These are phyloP conservation scores for Leccinum fibrillosum DNA, from an alignment of 768 basidiomycete species.

Conservation along the genomic window DNA sequence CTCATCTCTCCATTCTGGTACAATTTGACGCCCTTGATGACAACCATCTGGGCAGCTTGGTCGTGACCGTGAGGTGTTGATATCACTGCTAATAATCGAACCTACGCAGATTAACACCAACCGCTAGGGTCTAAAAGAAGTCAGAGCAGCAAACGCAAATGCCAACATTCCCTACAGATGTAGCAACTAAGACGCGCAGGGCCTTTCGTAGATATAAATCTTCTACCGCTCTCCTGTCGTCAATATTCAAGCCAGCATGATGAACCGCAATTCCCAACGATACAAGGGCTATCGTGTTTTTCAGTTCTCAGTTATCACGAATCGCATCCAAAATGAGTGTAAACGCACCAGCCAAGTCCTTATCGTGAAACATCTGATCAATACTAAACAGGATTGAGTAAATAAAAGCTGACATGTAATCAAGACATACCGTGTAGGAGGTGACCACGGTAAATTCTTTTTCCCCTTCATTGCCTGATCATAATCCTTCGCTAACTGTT, in stretches of 20 bases:
- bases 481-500: constrained; percentile 73
- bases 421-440: constrained; percentile 46
- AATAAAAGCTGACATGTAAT: not conserved
- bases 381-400: constrained; percentile 39
- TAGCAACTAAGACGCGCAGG: constrained; percentile 72
- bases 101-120: constrained; percentile 93
- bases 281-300: constrained; percentile 51
- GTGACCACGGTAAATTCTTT: constrained; percentile 64
- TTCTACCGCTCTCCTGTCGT: constrained; percentile 75
- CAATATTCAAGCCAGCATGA: constrained; percentile 78
- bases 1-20: constrained; percentile 66
- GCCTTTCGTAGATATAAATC: constrained; percentile 62
- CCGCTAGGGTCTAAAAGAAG: constrained; percentile 77
- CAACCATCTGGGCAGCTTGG: constrained; percentile 86
- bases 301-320: not conserved
- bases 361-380: constrained; percentile 59
- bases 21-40: constrained; percentile 86
- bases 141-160: constrained; percentile 3
- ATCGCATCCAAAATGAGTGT: not conserved
- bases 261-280: constrained; percentile 81
- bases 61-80: not conserved
- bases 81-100: constrained; percentile 2
- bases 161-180: constrained; percentile 56
- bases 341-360: constrained; percentile 49
- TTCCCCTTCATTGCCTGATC: constrained; percentile 49